These are phyloP conservation scores for Claviceps capensis DNA, from an alignment of 2,329 filamentous ascomycete genomes.

Conservation along the genomic window DNA sequence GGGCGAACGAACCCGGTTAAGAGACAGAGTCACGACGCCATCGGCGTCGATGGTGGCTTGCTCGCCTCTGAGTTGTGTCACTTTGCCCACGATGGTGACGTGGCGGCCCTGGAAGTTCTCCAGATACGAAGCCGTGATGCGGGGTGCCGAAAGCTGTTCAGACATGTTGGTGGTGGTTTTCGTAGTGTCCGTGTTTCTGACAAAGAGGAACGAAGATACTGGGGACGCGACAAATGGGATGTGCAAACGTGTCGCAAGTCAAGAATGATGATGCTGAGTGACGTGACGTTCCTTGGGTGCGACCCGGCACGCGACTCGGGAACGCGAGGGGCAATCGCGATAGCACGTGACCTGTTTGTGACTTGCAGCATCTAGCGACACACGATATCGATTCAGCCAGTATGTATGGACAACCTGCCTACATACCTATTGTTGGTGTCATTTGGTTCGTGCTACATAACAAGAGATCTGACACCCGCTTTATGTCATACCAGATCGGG, in stretches of 20 bases:
- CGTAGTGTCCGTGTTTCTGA: no score
- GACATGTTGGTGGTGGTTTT: constrained; percentile 35
- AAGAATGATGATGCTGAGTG: background rate
- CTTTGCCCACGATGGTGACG: constrained; percentile 76
- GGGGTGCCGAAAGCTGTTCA: constrained; percentile 57
- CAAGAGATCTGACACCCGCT: no score
- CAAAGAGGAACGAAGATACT: background rate
- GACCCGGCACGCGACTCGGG: background rate
- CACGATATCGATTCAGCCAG: no score
- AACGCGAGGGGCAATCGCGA: background rate
- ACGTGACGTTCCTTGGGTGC: background rate
- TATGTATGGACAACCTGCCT: no score
- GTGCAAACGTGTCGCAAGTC: background rate
- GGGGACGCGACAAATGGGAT: background rate
- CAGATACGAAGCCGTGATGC: constrained; percentile 69
- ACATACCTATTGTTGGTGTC: no score
- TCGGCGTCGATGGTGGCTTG: constrained; percentile 68
- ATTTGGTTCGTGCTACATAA: no score
- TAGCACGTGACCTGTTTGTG: background rate
- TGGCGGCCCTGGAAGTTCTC: constrained; percentile 60
- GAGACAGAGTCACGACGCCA: constrained; percentile 57
- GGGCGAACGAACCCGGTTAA: constrained; percentile 50
- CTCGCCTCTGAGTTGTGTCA: constrained; percentile 69
- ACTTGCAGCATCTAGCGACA: no score
- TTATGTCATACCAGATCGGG: no score